phyloP scores from a whole-genome alignment of 805 yeast species.

The Metschnikowia dekortorum region DNA sequence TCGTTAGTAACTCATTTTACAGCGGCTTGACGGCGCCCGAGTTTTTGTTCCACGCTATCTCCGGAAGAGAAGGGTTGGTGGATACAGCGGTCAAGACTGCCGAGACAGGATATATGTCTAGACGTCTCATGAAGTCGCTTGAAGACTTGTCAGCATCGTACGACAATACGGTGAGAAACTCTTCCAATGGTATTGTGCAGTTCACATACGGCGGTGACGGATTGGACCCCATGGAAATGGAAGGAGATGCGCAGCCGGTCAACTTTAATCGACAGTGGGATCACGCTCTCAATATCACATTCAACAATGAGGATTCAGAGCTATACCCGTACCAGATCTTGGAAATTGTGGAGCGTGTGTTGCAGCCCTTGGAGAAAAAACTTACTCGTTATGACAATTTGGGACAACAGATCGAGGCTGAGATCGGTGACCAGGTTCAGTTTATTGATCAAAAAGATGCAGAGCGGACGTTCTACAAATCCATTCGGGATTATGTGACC shows the following conservation, averaged over 20 bases:
- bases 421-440: conserved; percentile 49
- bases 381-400: conserved; percentile 68
- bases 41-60: conserved; percentile 99
- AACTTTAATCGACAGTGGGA: conserved; percentile 93
- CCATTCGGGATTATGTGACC: conserved; percentile 61
- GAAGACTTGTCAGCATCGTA: conserved; percentile 93
- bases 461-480: conserved; percentile 76
- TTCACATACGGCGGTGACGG: conserved; percentile 99
- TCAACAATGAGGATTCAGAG: conserved; percentile 48
- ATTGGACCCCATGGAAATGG: conserved; percentile 97
- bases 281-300: conserved; percentile 76
- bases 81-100: conserved; percentile 99
- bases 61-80: conserved; percentile 99
- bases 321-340: conserved; percentile 68
- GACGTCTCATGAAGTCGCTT: conserved; percentile 94
- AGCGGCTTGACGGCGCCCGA: conserved; percentile 99
- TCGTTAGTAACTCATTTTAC: conserved; percentile 93
- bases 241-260: conserved; percentile 96
- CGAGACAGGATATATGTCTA: conserved; percentile 97
- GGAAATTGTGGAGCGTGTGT: conserved; percentile 48
- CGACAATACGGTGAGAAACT: conserved; percentile 92
- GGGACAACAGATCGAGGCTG: conserved; percentile 49
- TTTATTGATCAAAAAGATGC: conserved; percentile 83
- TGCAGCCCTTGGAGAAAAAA: conserved; percentile 57
- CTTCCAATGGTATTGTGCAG: conserved; percentile 94